phyloP scores from a whole-genome alignment of 306 rosid species.

The Begonia masoniana region DNA sequence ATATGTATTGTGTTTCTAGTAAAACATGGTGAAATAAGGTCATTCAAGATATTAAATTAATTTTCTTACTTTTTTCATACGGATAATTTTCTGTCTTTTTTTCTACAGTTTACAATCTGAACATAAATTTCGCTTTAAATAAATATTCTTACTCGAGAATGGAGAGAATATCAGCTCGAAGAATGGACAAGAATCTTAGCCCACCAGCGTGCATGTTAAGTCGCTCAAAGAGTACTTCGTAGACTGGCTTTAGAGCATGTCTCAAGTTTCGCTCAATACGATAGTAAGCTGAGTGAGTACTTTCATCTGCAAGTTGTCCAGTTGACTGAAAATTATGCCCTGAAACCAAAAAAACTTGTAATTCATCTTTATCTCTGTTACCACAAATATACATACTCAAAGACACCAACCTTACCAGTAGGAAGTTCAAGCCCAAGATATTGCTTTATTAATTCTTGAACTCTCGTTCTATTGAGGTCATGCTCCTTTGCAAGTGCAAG shows the following conservation, averaged over 20 bases:
- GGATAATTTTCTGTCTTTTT: not conserved
- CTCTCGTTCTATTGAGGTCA: constrained; percentile 67
- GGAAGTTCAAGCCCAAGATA: constrained; percentile 79
- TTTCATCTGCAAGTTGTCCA: constrained; percentile 34
- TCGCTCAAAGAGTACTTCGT: constrained; percentile 80
- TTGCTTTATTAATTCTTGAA: constrained; percentile 61
- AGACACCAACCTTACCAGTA: constrained; percentile 32
- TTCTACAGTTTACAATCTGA: not conserved
- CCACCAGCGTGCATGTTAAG: constrained; percentile 93
- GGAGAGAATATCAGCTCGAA: constrained; percentile 70
- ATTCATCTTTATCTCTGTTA: constrained; percentile 7
- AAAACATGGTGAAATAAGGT: too few species aligned
- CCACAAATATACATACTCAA: not conserved
- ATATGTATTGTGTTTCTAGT: too few species aligned
- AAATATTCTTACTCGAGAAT: constrained; percentile 62
- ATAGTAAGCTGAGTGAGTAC: constrained; percentile 49
- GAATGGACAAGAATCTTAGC: constrained; percentile 56
- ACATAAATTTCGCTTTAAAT: not conserved
- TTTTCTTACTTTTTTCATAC: too few species aligned
- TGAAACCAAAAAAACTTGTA: constrained; percentile 5
- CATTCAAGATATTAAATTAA: too few species aligned
- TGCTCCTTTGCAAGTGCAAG: constrained; percentile 66
- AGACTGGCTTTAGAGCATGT: constrained; percentile 65
- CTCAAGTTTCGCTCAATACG: constrained; percentile 74
- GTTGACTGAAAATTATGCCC: constrained; percentile 35